Conservation (phyloP, 345 rosid species). For the Arabis hirsuta region DNA sequence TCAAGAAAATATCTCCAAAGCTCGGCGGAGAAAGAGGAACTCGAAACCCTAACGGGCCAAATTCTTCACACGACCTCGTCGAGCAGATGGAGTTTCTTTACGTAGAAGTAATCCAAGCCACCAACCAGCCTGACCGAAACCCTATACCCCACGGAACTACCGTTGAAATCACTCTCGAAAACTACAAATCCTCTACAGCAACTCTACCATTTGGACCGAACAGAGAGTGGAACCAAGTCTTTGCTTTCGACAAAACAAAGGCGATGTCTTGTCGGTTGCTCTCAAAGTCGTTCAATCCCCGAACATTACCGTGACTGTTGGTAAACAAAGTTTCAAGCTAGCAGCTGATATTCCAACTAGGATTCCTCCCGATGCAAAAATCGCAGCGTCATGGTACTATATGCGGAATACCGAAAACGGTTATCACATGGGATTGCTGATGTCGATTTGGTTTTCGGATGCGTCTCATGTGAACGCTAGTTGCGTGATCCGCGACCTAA, state of each 20-base stretch:
- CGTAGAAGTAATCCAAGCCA: conserved; percentile 25
- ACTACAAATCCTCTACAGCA: conserved; percentile 30
- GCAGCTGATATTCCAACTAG: conserved; percentile 26
- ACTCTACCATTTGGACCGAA: conserved; percentile 17
- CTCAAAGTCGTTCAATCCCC: neutral
- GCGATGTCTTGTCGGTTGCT: conserved; percentile 35
- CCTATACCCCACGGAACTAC: neutral
- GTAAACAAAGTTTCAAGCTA: conserved; percentile 27
- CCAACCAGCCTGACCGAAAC: neutral
- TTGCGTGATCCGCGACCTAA: conserved; percentile 32
- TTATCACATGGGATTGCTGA: neutral
- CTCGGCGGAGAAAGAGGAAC: conserved; percentile 41
- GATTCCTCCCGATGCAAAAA: conserved; percentile 34
- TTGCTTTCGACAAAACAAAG: conserved; percentile 42
- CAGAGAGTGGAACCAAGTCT: conserved; percentile 29
- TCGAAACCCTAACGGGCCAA: conserved; percentile 25
- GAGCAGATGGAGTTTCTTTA: conserved; percentile 44
- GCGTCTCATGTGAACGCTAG: conserved; percentile 22
- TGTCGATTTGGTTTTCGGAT: conserved; percentile 42
- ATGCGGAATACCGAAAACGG: conserved; percentile 14
- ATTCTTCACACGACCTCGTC: conserved; percentile 39
- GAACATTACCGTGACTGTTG: neutral
- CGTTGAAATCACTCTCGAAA: conserved; percentile 38
- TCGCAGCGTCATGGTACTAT: conserved; percentile 19
- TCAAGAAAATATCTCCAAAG: conserved; percentile 37